phyloP scores from a whole-genome alignment of 169 alveolate genomes.

The Plasmodium cynomolgi region DNA sequence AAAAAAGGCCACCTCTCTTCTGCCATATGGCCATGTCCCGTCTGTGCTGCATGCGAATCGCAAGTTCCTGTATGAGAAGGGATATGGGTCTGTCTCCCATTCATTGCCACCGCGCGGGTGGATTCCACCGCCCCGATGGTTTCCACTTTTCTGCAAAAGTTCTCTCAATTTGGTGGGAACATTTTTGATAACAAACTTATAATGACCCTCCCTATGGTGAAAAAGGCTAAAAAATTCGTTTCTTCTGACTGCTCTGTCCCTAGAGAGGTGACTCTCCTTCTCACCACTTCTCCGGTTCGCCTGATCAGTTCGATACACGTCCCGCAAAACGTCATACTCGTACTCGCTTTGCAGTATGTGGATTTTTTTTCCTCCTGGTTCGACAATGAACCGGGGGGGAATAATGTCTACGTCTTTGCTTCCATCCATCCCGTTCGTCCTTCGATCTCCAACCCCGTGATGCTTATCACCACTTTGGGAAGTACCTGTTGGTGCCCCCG shows the following conservation, averaged over 20 bases:
- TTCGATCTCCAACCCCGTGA: not conserved
- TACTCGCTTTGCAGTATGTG: slow-evolving; percentile 1
- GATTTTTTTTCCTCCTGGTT: not conserved
- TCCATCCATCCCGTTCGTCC: not conserved
- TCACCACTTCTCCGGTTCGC: not conserved
- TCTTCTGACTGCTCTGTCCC: not conserved
- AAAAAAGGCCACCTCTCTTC: not conserved
- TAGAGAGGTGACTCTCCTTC: not conserved
- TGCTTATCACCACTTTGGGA: not conserved
- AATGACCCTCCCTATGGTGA: not conserved
- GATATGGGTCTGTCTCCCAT: not conserved
- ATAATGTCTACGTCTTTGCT: not conserved
- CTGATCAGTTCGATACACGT: not conserved
- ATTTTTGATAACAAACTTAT: slow-evolving; percentile 9
- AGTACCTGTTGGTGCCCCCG: not conserved
- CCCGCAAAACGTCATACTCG: slow-evolving; percentile 6
- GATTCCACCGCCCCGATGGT: not conserved
- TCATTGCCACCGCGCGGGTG: not conserved
- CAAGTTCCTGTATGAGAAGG: not conserved
- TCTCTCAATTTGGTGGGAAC: slow-evolving; percentile 22
- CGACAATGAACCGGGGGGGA: not conserved
- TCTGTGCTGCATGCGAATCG: slow-evolving; percentile 10
- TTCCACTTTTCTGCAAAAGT: not conserved
- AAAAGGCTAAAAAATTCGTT: slow-evolving; percentile 6
- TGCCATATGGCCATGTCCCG: slow-evolving; percentile 14